Base-by-base conservation (phyloP, 2,329 filamentous ascomycete genomes). In the Monosporascus sp. region DNA sequence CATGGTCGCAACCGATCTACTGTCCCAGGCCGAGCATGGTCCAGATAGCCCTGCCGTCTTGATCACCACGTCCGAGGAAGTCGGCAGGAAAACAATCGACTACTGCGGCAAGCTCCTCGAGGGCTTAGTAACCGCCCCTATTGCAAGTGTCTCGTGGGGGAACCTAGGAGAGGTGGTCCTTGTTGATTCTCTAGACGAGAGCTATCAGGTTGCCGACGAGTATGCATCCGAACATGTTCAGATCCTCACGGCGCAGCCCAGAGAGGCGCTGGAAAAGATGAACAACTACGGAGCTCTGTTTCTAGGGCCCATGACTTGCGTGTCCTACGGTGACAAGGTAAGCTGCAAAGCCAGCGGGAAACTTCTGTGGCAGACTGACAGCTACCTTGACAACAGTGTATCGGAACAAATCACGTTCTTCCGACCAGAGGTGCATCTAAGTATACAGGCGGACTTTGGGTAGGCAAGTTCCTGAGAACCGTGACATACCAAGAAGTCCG, bases 1-100 rank as follows among this genome's bases (percentile, higher is more conserved):
- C 0, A 99, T 97, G 67, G 93, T 99, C 49, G 94, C 94, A 5
- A 94, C 90, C 2, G 94, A 99, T 68, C 81, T 99, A 20, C 80
- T 99, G 48, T 96, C 89, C 41, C 94, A 99, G 74, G 94, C 94
- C 1, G 94, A 99, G 20, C 78, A 81, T 57, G 78, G 78, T 0
- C 76, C 75, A 0, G 78, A 81, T 58, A 73, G 75, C 0, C 78
- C 77, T 0, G 74, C 77, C 1, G 68, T 79, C 1, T 64, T 81
- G 0, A 73, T 81, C 49, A 80, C 78, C 0, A 78, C 70, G 8
- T 75, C 70, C 0, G 66, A 70, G 44, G 57, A 63, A 0, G 65
- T 77, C 0, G 77, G 66, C 0, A 54, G 58, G 25, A 59, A 74
- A 54, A 68, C 71, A 0, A 72, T 78, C 1, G 52, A 57, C 8